Evolutionary conservation across 345 rosid genomes (phyloP).

Genomic region (Syzygium aqueum): DNA sequence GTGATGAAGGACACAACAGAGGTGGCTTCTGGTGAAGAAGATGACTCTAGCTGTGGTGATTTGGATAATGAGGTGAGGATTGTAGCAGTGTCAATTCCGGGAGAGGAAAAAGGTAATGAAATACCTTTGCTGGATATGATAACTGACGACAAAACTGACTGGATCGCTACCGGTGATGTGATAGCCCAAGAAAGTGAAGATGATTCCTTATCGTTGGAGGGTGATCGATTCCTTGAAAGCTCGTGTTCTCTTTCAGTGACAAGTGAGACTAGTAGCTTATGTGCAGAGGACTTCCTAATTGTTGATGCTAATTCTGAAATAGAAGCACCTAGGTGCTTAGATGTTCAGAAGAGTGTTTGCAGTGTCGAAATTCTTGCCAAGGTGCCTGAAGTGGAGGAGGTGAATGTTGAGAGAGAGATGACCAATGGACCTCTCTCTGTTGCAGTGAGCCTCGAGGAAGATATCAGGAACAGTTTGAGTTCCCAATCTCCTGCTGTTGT

Average conservation of each 20-base stretch:
- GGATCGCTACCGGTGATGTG: constrained; percentile 28
- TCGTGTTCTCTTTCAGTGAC: constrained; percentile 54
- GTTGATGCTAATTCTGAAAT: constrained; percentile 36
- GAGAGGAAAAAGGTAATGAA: constrained; percentile 11
- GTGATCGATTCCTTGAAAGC: constrained; percentile 38
- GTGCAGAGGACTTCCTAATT: constrained; percentile 49
- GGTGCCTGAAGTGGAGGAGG: constrained; percentile 22
- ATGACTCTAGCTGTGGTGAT: constrained; percentile 24
- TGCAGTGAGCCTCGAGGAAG: constrained; percentile 33
- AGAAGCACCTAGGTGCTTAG: constrained; percentile 23
- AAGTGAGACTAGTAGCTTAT: constrained; percentile 71
- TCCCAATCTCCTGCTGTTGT: constrained; percentile 25
- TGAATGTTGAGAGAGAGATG: constrained; percentile 6
- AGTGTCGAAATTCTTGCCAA: constrained; percentile 30
- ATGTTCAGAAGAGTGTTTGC: constrained; percentile 26
- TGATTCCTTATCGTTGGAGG: constrained; percentile 49
- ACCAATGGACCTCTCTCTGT: constrained; percentile 23
- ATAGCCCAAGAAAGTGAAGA: constrained; percentile 34
- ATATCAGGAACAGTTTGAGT: constrained; percentile 20
- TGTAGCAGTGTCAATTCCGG: constrained; percentile 7
- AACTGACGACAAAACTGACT: constrained; percentile 23
- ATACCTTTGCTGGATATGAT: constrained; percentile 27
- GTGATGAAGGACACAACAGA: constrained; percentile 6
- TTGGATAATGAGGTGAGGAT: constrained; percentile 26
- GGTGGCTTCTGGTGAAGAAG: constrained; percentile 14